These are phyloP conservation scores for Dujonia santamariae DNA, from an alignment of 1,139 yeast species.

Conservation along the genomic window DNA sequence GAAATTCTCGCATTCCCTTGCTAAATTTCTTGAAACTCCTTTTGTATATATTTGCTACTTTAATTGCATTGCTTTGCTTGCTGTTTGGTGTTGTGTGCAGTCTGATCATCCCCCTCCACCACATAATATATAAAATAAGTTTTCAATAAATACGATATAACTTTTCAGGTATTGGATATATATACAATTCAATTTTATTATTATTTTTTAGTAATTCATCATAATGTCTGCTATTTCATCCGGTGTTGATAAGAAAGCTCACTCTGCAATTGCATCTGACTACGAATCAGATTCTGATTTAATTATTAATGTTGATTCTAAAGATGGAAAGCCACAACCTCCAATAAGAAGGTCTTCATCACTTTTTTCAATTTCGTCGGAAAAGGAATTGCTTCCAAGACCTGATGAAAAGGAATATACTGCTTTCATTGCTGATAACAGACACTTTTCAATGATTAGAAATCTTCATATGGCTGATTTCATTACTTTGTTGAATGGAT, in stretches of 20 bases:
- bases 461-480: slow-evolving; percentile 93
- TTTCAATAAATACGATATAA: too few species aligned
- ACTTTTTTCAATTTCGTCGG: slow-evolving; percentile 37
- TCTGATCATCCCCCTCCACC: too few species aligned
- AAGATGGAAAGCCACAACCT: slow-evolving; percentile 18
- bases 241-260: slow-evolving; percentile 17
- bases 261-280: slow-evolving; percentile 38
- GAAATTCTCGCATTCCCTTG: too few species aligned
- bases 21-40: too few species aligned
- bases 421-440: slow-evolving; percentile 72
- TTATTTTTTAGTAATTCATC: too few species aligned
- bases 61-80: too few species aligned
- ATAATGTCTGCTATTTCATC: slow-evolving; percentile 14
- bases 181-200: too few species aligned
- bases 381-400: slow-evolving; percentile 43
- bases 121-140: too few species aligned
- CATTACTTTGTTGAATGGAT: slow-evolving; percentile 88
- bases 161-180: too few species aligned
- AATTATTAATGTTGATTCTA: slow-evolving; percentile 17
- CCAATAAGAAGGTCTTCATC: slow-evolving; percentile 44
- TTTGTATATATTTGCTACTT: too few species aligned
- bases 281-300: slow-evolving; percentile 33
- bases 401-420: slow-evolving; percentile 76
- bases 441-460: slow-evolving; percentile 75
- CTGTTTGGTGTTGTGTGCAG: too few species aligned